Conservation (phyloP, 2,329 filamentous ascomycete genomes). For the Fusarium marasasianum region DNA sequence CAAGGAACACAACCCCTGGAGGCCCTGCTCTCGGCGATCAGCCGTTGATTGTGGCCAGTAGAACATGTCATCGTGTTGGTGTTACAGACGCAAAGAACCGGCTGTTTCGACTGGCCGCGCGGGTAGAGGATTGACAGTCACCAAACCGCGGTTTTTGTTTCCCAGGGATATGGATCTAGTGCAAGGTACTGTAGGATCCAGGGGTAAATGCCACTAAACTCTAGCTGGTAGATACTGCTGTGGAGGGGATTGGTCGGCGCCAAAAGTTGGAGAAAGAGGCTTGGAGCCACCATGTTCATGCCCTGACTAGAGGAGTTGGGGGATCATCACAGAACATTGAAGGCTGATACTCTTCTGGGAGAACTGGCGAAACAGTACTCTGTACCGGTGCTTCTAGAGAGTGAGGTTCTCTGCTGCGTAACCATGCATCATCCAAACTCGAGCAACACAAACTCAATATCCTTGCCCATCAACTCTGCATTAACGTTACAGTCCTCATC, state of each 20-base stretch:
- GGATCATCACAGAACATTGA: not conserved
- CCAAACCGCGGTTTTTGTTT: slow-evolving; percentile 4
- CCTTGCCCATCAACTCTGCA: slow-evolving; percentile 24
- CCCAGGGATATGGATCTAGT: not conserved
- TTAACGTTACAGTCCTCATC: slow-evolving; percentile 19
- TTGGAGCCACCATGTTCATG: slow-evolving; percentile 9
- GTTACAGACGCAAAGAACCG: slow-evolving; percentile 32
- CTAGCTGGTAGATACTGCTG: slow-evolving; percentile 20
- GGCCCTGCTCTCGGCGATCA: slow-evolving; percentile 18
- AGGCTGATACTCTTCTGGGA: not conserved
- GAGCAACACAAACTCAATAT: not conserved
- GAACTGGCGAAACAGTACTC: not conserved
- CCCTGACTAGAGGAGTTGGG: not conserved
- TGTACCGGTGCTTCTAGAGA: too few species aligned
- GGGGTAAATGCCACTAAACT: slow-evolving; percentile 22
- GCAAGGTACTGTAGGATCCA: not conserved
- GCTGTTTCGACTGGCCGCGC: slow-evolving; percentile 41
- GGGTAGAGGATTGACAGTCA: slow-evolving; percentile 24
- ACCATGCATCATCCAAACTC: not conserved
- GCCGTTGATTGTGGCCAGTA: slow-evolving; percentile 28
- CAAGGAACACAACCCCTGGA: slow-evolving; percentile 15
- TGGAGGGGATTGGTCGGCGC: slow-evolving; percentile 15
- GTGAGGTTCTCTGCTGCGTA: slow-evolving; percentile 1
- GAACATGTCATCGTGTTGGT: slow-evolving; percentile 23
- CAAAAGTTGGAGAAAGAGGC: slow-evolving; percentile 6